Conservation (phyloP, 2,329 filamentous ascomycete genomes). For the Exophiala dermatitidis region DNA sequence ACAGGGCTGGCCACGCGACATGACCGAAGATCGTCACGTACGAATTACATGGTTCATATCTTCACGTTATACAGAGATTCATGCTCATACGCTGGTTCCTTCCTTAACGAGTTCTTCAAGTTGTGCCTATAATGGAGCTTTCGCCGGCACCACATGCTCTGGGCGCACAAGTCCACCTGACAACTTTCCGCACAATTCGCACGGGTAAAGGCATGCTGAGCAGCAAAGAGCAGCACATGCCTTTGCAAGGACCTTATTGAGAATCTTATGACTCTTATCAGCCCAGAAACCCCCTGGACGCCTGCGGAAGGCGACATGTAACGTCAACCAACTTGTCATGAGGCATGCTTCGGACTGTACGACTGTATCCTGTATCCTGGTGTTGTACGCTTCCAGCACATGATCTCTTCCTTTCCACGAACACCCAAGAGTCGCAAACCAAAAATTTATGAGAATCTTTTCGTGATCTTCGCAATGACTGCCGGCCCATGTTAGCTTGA, state of each 20-base stretch:
- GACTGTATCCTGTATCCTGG: not conserved
- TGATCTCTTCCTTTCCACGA: conserved; percentile 11
- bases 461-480: conserved; percentile 95
- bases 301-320: too few species aligned
- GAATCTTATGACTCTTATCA: too few species aligned
- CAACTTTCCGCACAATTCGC: too few species aligned
- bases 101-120: not conserved
- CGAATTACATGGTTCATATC: not conserved
- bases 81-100: not conserved
- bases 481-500: conserved; percentile 20
- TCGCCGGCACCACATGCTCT: too few species aligned
- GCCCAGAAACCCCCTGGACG: too few species aligned
- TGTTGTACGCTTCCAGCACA: conserved; percentile 14
- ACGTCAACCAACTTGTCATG: not conserved
- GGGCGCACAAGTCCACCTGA: too few species aligned
- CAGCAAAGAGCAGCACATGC: too few species aligned
- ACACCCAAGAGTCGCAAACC: not conserved
- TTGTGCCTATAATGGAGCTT: too few species aligned
- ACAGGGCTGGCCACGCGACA: conserved; percentile 1
- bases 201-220: too few species aligned
- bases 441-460: conserved; percentile 59
- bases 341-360: not conserved
- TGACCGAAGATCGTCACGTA: conserved; percentile 2
- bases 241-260: too few species aligned
- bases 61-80: not conserved